Conservation (phyloP, 228 moss, liverwort and hornwort genomes). For the Sphagnum magellanicum region DNA sequence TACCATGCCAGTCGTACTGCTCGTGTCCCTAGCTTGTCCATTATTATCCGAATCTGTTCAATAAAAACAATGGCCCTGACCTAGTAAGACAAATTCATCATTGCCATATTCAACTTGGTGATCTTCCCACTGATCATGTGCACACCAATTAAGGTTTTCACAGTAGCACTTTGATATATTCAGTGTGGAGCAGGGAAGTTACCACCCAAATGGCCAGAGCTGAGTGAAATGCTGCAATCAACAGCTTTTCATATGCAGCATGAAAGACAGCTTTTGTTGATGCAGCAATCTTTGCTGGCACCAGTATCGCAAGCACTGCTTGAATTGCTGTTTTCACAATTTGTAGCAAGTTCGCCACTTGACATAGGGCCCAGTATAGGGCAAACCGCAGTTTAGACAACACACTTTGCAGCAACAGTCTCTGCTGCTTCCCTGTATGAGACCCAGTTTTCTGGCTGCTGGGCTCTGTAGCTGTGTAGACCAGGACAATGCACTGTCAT, state of each 20-base stretch:
- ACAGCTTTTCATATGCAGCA: slow-evolving; percentile 21
- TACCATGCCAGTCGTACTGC: slow-evolving; percentile 73
- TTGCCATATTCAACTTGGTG: too few species aligned
- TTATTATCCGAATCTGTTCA: slow-evolving; percentile 57
- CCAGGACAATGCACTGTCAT: too few species aligned
- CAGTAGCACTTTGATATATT: too few species aligned
- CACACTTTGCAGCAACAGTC: background rate
- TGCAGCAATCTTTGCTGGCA: slow-evolving; percentile 26
- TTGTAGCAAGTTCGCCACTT: slow-evolving; percentile 30
- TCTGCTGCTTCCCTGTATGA: background rate
- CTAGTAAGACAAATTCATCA: too few species aligned
- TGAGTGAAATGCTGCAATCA: slow-evolving; percentile 27
- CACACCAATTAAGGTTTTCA: too few species aligned
- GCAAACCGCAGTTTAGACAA: slow-evolving; percentile 15
- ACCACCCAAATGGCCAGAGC: slow-evolving; percentile 36
- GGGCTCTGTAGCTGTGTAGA: too few species aligned
- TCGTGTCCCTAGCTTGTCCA: slow-evolving; percentile 78
- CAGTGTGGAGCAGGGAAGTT: background rate
- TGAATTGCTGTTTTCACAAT: slow-evolving; percentile 29
- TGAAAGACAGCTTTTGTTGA: slow-evolving; percentile 19
- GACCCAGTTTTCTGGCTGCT: background rate
- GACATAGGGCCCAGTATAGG: slow-evolving; percentile 27
- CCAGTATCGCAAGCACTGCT: slow-evolving; percentile 24
- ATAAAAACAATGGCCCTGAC: background rate
- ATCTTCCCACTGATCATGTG: too few species aligned